These are phyloP conservation scores for Neurospora africana DNA, from an alignment of 495 filamentous ascomycete species.

Conservation along the genomic window DNA sequence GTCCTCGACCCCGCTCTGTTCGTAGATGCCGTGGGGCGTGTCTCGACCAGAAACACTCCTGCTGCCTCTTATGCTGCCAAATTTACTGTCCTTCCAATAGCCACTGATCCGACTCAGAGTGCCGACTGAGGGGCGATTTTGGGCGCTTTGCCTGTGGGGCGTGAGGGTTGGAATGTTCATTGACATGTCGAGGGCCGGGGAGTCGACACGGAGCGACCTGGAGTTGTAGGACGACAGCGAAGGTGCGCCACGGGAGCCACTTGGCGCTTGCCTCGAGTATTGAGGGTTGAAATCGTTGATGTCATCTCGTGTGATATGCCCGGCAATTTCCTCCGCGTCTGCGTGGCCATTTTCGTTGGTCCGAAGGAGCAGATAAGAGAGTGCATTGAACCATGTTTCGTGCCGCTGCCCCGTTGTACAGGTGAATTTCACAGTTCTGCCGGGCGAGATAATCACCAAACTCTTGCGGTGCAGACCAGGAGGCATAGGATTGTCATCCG, in stretches of 20 bases:
- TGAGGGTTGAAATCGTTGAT: conserved; percentile 83
- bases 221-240: conserved; percentile 81
- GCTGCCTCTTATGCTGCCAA: conserved; percentile 33
- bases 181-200: conserved; percentile 33
- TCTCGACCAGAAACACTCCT: conserved; percentile 26
- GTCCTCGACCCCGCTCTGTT: conserved; percentile 59
- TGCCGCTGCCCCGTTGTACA: conserved; percentile 88
- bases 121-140: conserved; percentile 20
- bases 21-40: conserved; percentile 48
- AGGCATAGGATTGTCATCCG: conserved; percentile 91
- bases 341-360: conserved; percentile 49
- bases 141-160: conserved; percentile 27
- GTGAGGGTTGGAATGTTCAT: conserved; percentile 38
- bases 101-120: conserved; percentile 36
- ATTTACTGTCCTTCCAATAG: conserved; percentile 36
- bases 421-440: conserved; percentile 81
- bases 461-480: conserved; percentile 91
- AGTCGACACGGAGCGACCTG: conserved; percentile 51
- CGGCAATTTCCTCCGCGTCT: conserved; percentile 47
- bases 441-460: conserved; percentile 80
- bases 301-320: conserved; percentile 59
- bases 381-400: conserved; percentile 97
- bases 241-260: conserved; percentile 39
- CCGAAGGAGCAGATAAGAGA: conserved; percentile 82
- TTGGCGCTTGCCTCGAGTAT: conserved; percentile 37